These are phyloP conservation scores for Lepidium aucheri DNA, from an alignment of 345 rosid genomes.

Conservation along the genomic window DNA sequence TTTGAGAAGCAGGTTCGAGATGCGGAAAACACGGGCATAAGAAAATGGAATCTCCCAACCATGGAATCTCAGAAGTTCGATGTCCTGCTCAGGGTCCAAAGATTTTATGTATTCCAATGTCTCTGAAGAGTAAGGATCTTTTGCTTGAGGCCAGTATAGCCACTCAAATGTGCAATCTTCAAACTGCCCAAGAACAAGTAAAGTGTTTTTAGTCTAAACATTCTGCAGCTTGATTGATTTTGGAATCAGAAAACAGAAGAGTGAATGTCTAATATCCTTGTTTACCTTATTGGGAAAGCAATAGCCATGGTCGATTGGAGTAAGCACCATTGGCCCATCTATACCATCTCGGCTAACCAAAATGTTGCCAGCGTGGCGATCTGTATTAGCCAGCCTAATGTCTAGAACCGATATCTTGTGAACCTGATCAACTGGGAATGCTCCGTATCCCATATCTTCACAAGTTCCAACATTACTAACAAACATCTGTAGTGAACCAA, in stretches of 20 bases:
- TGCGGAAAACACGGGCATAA: conserved; percentile 44
- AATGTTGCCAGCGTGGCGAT: conserved; percentile 88
- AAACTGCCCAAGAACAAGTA: conserved; percentile 35
- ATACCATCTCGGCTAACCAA: conserved; percentile 48
- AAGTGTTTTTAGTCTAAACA: neutral
- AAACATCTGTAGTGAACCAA: conserved; percentile 85
- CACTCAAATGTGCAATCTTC: conserved; percentile 94
- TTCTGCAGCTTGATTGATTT: neutral
- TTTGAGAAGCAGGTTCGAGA: conserved; percentile 81
- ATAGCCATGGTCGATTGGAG: conserved; percentile 89
- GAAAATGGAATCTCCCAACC: conserved; percentile 64
- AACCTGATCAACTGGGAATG: conserved; percentile 67
- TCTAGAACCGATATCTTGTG: conserved; percentile 87
- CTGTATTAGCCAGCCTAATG: conserved; percentile 92
- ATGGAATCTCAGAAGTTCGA: conserved; percentile 47
- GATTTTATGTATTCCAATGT: conserved; percentile 51
- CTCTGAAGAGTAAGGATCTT: conserved; percentile 46
- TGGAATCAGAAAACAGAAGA: neutral
- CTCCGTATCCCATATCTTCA: conserved; percentile 76
- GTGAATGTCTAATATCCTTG: neutral
- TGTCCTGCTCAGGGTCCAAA: conserved; percentile 59
- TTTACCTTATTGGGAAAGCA: conserved; percentile 73
- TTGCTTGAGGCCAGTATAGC: conserved; percentile 94
- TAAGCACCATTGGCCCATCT: conserved; percentile 40
- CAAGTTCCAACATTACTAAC: conserved; percentile 68